Evolutionary conservation across 2,329 filamentous ascomycete genomes (phyloP).

Genomic region (Hymenoscyphus linearis): DNA sequence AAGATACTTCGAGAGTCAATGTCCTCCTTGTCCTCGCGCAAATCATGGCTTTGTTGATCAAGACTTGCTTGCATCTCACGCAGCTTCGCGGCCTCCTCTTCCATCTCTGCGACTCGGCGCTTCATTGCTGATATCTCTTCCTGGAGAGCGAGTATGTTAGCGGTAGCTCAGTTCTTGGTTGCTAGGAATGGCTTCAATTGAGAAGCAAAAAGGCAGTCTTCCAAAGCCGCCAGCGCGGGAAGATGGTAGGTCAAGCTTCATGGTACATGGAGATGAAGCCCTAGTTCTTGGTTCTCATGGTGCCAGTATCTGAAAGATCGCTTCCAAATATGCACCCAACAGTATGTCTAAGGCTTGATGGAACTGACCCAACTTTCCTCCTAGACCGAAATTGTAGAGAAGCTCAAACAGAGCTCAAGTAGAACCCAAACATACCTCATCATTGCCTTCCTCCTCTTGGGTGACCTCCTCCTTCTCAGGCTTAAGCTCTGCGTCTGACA

Average conservation of each 20-base stretch:
- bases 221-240: background rate
- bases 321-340: background rate
- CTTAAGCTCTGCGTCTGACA: conserved; percentile 28
- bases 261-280: background rate
- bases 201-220: background rate
- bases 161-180: background rate
- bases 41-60: conserved; percentile 76
- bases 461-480: conserved; percentile 26
- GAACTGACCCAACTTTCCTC: background rate
- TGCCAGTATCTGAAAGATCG: background rate
- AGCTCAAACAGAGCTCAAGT: background rate
- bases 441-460: conserved; percentile 29
- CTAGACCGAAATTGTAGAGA: background rate
- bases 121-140: conserved; percentile 88
- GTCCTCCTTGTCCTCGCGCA: conserved; percentile 91
- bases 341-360: background rate
- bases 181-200: background rate
- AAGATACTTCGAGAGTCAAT: conserved; percentile 95
- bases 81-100: conserved; percentile 80
- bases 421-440: conserved; percentile 25
- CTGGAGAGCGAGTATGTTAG: conserved; percentile 31
- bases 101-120: conserved; percentile 81
- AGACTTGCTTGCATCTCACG: conserved; percentile 82
- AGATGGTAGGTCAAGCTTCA: background rate
- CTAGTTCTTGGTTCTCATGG: background rate